Evolutionary conservation across 176 grass and related monocot genomes (phyloP).

Genomic region (Dactylis glomerata): DNA sequence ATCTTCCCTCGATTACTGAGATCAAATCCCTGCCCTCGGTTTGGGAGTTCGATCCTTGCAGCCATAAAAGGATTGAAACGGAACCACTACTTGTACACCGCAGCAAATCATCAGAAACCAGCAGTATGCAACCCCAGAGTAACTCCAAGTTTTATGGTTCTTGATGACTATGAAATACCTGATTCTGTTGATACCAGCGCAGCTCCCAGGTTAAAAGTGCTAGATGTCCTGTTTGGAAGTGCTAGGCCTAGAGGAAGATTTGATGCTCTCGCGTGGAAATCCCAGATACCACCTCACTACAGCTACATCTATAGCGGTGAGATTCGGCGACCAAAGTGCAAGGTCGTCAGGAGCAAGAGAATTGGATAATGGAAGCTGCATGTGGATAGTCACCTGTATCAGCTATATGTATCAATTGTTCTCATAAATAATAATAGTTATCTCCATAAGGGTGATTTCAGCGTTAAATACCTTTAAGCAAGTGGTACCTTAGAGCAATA

Average conservation of each 20-base stretch:
- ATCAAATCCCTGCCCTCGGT: neutral
- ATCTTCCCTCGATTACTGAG: neutral
- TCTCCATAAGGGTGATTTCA: too few relatives aligned
- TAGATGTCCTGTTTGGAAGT: neutral
- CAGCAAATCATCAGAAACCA: neutral
- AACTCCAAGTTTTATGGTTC: neutral
- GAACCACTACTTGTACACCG: neutral
- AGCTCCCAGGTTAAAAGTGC: neutral
- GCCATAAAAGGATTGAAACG: neutral
- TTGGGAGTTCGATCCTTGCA: neutral
- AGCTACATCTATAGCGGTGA: neutral
- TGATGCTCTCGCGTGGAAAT: neutral
- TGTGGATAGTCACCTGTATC: too few relatives aligned
- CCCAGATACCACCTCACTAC: slow-evolving; percentile 22
- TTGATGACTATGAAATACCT: neutral
- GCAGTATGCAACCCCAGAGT: neutral
- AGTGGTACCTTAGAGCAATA: too few relatives aligned
- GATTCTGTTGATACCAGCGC: neutral
- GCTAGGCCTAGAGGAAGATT: neutral
- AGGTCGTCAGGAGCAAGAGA: neutral
- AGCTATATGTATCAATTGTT: too few relatives aligned
- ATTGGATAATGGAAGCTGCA: too few relatives aligned
- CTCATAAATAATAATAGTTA: too few relatives aligned
- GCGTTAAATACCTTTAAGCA: too few relatives aligned
- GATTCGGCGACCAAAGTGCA: neutral